These are phyloP conservation scores for Allantophomopsis cytisporea DNA, from an alignment of 2,329 filamentous ascomycete species.

Conservation along the genomic window DNA sequence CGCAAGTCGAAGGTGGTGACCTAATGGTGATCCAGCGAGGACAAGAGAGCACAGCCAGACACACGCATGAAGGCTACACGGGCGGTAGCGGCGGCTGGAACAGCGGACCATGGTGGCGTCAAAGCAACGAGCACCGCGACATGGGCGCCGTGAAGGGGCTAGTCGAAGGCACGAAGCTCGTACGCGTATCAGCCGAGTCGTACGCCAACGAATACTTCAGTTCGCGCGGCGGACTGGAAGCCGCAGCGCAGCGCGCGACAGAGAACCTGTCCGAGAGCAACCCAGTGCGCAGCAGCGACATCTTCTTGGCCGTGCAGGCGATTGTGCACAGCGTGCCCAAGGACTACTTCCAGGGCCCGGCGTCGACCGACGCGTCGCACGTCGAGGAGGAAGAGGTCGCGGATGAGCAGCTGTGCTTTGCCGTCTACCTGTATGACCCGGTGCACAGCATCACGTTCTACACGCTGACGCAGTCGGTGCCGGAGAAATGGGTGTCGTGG, in stretches of 20 bases:
- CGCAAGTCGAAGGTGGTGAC: conserved; percentile 96
- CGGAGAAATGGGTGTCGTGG: conserved; percentile 81
- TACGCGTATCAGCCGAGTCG: conserved; percentile 74
- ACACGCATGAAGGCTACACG: conserved; percentile 44
- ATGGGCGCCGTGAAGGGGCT: conserved; percentile 70
- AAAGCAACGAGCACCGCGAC: conserved; percentile 53
- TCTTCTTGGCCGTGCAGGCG: conserved; percentile 92
- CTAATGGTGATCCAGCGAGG: conserved; percentile 89
- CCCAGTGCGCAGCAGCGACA: conserved; percentile 81
- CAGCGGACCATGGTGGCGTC: conserved; percentile 94
- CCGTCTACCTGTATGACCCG: conserved; percentile 72
- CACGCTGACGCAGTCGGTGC: conserved; percentile 70
- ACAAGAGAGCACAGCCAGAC: conserved; percentile 64
- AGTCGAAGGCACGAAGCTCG: conserved; percentile 81
- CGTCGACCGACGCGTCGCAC: conserved; percentile 36
- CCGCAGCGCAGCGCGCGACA: conserved; percentile 65
- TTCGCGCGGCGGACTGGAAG: conserved; percentile 63
- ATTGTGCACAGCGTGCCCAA: conserved; percentile 51
- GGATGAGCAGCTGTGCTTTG: conserved; percentile 58
- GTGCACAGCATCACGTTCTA: conserved; percentile 83
- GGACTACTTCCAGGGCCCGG: conserved; percentile 52
- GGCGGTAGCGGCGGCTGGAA: conserved; percentile 61
- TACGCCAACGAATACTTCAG: conserved; percentile 81
- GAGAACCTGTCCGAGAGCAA: conserved; percentile 73
- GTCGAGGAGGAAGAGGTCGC: conserved; percentile 32